Evolutionary conservation across 176 grass and related monocot genomes (phyloP).

Genomic region (Luzula sylvatica): DNA sequence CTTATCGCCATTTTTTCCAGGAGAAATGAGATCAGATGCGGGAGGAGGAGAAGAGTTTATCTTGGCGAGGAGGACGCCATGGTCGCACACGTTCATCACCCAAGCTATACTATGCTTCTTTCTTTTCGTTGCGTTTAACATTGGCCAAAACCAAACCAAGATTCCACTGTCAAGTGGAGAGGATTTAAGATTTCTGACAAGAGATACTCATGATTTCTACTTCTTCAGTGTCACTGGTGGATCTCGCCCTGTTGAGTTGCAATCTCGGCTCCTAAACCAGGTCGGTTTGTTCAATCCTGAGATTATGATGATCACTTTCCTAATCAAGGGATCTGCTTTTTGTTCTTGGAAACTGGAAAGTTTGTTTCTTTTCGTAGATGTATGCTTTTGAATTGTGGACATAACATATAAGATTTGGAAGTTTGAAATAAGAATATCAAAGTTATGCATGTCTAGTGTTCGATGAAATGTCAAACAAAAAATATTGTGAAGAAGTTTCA

Average conservation of each 20-base stretch:
- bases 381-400: neutral
- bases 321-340: neutral
- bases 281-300: constrained; percentile 11
- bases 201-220: constrained; percentile 20
- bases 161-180: neutral
- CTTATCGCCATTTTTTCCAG: neutral
- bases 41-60: neutral
- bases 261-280: constrained; percentile 41
- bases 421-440: neutral
- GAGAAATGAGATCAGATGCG: constrained; percentile 19
- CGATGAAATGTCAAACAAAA: neutral
- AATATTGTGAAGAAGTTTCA: neutral
- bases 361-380: neutral
- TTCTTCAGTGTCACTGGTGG: constrained; percentile 74
- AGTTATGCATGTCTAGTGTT: neutral
- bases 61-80: constrained; percentile 6
- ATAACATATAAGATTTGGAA: neutral
- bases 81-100: constrained; percentile 43
- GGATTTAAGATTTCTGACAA: constrained; percentile 4
- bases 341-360: too few relatives aligned
- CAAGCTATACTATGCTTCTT: constrained; percentile 67
- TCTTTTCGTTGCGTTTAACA: constrained; percentile 62
- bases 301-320: neutral
- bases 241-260: constrained; percentile 20
- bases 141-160: constrained; percentile 37